Percentiles rank a stretch among this genome's conserved stretches.
Evolutionary conservation across 2,329 filamentous ascomycete species (phyloP).

Genomic region (Setomelanomma holmii): DNA sequence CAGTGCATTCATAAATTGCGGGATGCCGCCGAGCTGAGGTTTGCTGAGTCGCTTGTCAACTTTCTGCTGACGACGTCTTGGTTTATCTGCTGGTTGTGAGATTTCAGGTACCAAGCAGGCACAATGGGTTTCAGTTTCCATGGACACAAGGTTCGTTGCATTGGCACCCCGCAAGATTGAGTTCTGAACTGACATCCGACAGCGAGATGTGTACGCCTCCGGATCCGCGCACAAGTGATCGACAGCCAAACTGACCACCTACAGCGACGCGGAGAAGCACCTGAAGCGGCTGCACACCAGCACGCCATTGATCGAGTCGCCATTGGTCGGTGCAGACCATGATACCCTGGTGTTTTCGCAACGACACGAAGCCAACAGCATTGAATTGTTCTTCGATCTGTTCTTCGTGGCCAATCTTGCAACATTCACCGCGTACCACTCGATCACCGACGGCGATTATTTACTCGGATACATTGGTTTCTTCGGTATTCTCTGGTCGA

Average conservation of each 20-base stretch:
- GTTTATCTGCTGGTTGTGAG: background rate
- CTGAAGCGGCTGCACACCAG: slow-evolving; percentile 44
- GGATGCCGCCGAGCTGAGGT: slow-evolving; percentile 6
- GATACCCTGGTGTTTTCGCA: slow-evolving; percentile 47
- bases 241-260: slow-evolving; percentile 12
- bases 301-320: slow-evolving; percentile 44
- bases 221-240: background rate
- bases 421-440: slow-evolving; percentile 50
- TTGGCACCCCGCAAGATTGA: background rate
- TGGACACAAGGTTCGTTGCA: slow-evolving; percentile 28
- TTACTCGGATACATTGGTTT: slow-evolving; percentile 48
- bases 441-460: slow-evolving; percentile 43
- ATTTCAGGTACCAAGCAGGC: background rate
- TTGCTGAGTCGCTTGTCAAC: background rate
- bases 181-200: slow-evolving; percentile 8
- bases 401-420: slow-evolving; percentile 47
- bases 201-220: slow-evolving; percentile 37
- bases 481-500: slow-evolving; percentile 48
- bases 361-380: slow-evolving; percentile 48
- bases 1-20: slow-evolving; percentile 9
- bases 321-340: slow-evolving; percentile 45
- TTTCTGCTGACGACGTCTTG: background rate
- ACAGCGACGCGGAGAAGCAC: slow-evolving; percentile 46
- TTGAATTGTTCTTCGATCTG: slow-evolving; percentile 47
- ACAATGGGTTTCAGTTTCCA: slow-evolving; percentile 44